Base-by-base conservation (phyloP, 805 yeast genomes). In the Maudiozyma bulderi region DNA sequence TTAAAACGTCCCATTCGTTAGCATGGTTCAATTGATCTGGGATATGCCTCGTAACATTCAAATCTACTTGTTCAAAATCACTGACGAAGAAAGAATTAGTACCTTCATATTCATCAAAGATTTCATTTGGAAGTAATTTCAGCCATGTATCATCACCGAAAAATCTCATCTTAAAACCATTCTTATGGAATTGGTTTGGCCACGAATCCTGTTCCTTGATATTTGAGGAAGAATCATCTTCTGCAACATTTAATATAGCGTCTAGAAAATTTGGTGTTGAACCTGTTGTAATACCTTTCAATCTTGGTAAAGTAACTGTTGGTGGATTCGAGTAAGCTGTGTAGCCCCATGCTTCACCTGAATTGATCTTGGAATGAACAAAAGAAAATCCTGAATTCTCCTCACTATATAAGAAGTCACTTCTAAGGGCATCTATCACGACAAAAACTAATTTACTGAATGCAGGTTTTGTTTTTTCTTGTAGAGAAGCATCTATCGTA, bases 121-220 rank as follows among this genome's bases (percentile, higher is more conserved):
- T 73, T 5, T 60, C 65, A 5, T 44, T 42, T 0, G 96, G 96
- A 56, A 90, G 93, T 45, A 93, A 72, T 60, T 88, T 90, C 53
- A 90, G 66, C 99, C 99, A 93, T 1, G 99, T 93, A 62, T 93
- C 99, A 66, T 93, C 99, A 33, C 99, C 99, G 69, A 77, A 91
- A 77, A 93, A 86, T 60, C 89, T 84, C 31, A 93, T 70, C 20
- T 60, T 71, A 15, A 45, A 51, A 32, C 55, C 58, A 1, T 60
- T 50, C 4, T 54, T 42, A 38, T 57, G 54, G 42, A 89, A 73
- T 60, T 93, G 98, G 35, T 73, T 72, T 8, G 90, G 63, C 96
- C 97, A 89, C 31, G 93, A 84, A 62, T 93, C 99, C 54, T 84
- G 95, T 45, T 75, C 77, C 0, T 78, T 74, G 44, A 90, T 63